These are phyloP conservation scores for Beauveria caledonica DNA, from an alignment of 2,329 filamentous ascomycete genomes.

Conservation along the genomic window DNA sequence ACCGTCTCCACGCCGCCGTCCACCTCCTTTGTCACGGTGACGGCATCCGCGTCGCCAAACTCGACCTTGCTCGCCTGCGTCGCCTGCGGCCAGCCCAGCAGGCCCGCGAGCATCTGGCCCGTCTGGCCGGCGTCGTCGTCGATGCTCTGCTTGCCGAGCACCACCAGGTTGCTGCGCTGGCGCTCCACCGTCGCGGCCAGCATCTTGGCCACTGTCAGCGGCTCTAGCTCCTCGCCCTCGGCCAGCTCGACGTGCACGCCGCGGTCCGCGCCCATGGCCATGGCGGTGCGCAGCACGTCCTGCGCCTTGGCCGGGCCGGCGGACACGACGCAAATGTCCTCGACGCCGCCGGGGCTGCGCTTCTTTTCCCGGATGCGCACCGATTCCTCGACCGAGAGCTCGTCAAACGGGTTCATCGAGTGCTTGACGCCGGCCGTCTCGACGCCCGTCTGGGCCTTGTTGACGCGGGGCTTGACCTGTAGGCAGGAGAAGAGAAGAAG, in stretches of 20 bases:
- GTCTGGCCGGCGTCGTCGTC: conserved; percentile 95
- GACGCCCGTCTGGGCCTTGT: conserved; percentile 72
- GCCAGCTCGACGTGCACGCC: conserved; percentile 77
- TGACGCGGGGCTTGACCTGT: conserved; percentile 61
- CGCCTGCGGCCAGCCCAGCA: conserved; percentile 89
- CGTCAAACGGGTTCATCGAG: conserved; percentile 98
- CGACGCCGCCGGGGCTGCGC: conserved; percentile 61
- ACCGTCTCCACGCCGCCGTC: conserved; percentile 93
- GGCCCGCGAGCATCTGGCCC: conserved; percentile 91
- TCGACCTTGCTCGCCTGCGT: conserved; percentile 84
- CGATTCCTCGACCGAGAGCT: conserved; percentile 94
- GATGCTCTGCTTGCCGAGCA: conserved; percentile 96
- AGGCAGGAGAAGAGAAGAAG: neutral
- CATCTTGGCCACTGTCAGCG: conserved; percentile 85
- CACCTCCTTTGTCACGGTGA: conserved; percentile 82
- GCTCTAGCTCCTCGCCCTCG: conserved; percentile 73
- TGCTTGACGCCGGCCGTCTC: conserved; percentile 92
- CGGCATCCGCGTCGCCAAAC: conserved; percentile 59
- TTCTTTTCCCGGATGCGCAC: conserved; percentile 90
- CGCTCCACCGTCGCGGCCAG: conserved; percentile 70
- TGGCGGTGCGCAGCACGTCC: conserved; percentile 87
- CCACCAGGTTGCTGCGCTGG: conserved; percentile 84
- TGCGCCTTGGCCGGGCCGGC: conserved; percentile 81
- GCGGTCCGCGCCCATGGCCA: conserved; percentile 98
- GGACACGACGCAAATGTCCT: conserved; percentile 84